Evolutionary conservation across 768 basidiomycete species (phyloP).

Genomic region (Thelephora aurantiotincta): DNA sequence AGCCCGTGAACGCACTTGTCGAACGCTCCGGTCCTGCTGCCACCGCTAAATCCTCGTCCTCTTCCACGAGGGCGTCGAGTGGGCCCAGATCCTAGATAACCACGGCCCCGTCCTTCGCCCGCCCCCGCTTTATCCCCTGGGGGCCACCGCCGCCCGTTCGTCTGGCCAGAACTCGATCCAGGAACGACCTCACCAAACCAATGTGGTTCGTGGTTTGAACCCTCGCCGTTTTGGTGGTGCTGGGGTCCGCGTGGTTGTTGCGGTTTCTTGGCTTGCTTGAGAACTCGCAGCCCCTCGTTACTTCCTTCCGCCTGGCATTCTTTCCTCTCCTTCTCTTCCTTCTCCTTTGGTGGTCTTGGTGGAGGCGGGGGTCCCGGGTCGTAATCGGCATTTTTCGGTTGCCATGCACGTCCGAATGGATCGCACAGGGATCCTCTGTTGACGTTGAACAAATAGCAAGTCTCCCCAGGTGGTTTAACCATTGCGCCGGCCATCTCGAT

Average conservation of each 20-base stretch:
- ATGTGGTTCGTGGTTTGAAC: too few relatives aligned
- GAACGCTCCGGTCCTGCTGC: too few relatives aligned
- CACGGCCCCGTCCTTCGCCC: background rate
- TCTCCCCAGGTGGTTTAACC: constrained; percentile 19
- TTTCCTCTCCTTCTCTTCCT: constrained; percentile 3
- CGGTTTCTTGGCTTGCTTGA: background rate
- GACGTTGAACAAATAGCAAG: constrained; percentile 46
- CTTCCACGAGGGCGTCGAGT: background rate
- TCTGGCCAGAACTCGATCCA: background rate
- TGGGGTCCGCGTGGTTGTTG: background rate
- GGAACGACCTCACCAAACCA: background rate
- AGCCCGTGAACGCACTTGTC: too few relatives aligned
- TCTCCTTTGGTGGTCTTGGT: constrained; percentile 20
- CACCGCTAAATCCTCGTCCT: too few relatives aligned
- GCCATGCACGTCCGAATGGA: constrained; percentile 28
- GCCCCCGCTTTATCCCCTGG: background rate
- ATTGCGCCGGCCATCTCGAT: constrained; percentile 24
- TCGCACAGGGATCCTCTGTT: constrained; percentile 32
- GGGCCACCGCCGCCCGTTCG: background rate
- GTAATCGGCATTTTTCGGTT: constrained; percentile 47
- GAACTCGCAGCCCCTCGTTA: background rate
- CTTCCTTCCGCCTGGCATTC: background rate
- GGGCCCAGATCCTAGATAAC: background rate
- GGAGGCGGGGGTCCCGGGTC: constrained; percentile 59
- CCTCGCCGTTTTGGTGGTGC: too few relatives aligned